A percentile compares a stretch with the other conserved stretches of the same genome.
Evolutionary conservation across 441 rosid species (phyloP).

Genomic region (Pelargonium cotyledonis): DNA sequence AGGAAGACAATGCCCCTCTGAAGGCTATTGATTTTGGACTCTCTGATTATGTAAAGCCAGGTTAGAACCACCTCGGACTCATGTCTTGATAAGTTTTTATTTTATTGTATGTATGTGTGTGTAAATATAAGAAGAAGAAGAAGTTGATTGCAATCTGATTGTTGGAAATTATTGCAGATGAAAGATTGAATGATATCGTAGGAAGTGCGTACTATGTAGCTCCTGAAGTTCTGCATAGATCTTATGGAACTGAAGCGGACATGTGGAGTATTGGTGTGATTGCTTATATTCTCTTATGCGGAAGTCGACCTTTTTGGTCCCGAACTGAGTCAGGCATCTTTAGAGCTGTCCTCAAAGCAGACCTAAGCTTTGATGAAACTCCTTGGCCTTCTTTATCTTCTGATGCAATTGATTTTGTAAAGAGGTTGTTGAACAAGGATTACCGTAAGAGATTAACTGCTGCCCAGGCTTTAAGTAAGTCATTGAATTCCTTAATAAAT

Average conservation of each 20-base stretch:
- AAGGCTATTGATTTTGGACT: constrained; percentile 89
- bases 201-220: constrained; percentile 97
- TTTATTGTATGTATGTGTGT: not conserved
- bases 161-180: constrained; percentile 45
- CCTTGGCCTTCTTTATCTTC: constrained; percentile 86
- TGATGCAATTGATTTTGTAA: constrained; percentile 85
- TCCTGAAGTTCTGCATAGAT: constrained; percentile 94
- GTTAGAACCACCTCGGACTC: constrained; percentile 31
- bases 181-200: constrained; percentile 89
- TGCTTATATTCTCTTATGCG: constrained; percentile 83
- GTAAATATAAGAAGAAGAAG: not conserved
- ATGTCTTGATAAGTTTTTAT: not conserved
- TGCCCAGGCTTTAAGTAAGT: constrained; percentile 83
- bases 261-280: constrained; percentile 98
- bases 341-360: constrained; percentile 82
- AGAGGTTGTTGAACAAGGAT: constrained; percentile 66
- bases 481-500: not conserved
- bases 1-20: constrained; percentile 73
- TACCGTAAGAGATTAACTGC: constrained; percentile 85
- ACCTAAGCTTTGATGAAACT: constrained; percentile 71
- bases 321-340: constrained; percentile 94
- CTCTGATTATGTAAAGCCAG: constrained; percentile 93
- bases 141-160: not conserved
- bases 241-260: constrained; percentile 90
- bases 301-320: constrained; percentile 99